Percentiles rank a stretch among this genome's conserved stretches.
phyloP scores from a whole-genome alignment of 2,329 filamentous ascomycete species.

The Alternaria solani region DNA sequence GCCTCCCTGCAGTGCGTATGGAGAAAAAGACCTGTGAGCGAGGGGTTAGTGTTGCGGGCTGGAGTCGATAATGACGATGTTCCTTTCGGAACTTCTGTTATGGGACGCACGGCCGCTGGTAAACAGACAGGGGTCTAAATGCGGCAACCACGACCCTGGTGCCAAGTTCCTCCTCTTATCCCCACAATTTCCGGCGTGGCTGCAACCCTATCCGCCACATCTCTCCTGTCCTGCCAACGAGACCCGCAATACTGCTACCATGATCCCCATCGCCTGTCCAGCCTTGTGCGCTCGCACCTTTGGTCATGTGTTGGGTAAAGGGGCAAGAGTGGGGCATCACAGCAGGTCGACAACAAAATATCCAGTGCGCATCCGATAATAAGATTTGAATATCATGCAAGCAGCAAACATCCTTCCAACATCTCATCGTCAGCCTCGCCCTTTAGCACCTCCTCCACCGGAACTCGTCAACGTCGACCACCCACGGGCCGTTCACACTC shows the following conservation, averaged over 20 bases:
- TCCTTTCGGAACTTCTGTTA: constrained; percentile 25
- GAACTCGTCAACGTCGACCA: constrained; percentile 6
- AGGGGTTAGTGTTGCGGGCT: constrained; percentile 21
- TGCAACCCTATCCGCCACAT: constrained; percentile 6
- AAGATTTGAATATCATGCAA: constrained; percentile 12
- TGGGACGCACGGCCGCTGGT: constrained; percentile 29
- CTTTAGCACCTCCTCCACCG: constrained; percentile 18
- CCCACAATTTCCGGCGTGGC: constrained; percentile 15
- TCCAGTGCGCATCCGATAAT: constrained; percentile 22
- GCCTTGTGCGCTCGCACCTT: neutral
- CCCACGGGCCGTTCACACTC: constrained; percentile 14
- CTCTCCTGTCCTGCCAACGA: constrained; percentile 1
- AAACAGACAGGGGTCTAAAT: constrained; percentile 41
- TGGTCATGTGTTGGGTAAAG: neutral
- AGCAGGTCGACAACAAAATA: neutral
- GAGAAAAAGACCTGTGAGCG: constrained; percentile 23
- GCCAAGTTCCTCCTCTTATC: constrained; percentile 14
- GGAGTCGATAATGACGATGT: constrained; percentile 37
- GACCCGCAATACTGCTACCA: neutral
- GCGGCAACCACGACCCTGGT: constrained; percentile 32
- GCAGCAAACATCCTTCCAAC: constrained; percentile 7
- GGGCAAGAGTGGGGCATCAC: constrained; percentile 3
- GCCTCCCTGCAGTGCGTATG: constrained; percentile 14
- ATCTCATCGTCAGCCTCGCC: neutral
- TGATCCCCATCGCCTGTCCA: neutral